These are phyloP conservation scores for Leishmania gerbilli DNA, from an alignment of 208 protist genomes.

Conservation along the genomic window DNA sequence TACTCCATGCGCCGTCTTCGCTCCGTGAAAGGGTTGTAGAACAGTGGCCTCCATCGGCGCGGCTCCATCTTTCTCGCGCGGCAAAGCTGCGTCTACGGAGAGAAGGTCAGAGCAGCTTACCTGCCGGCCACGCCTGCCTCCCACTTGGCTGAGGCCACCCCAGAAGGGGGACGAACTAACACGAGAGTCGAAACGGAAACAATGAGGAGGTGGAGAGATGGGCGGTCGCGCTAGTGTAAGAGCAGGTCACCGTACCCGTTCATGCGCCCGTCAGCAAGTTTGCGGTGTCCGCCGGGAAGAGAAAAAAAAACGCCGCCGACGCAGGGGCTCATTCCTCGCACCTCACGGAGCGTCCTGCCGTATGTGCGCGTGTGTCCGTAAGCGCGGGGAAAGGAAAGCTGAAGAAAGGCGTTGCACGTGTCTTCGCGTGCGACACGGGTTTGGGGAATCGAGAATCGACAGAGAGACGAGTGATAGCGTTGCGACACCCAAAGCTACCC, in stretches of 20 bases:
- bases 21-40: conserved; percentile 88
- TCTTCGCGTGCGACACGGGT: neutral
- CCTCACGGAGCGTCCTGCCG: neutral
- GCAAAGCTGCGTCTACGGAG: neutral
- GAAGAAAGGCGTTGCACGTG: neutral
- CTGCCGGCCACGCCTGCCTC: neutral
- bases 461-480: neutral
- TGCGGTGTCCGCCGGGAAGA: neutral
- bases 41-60: conserved; percentile 74
- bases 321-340: neutral
- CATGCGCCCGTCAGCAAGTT: neutral
- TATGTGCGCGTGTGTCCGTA: neutral
- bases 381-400: neutral
- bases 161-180: neutral
- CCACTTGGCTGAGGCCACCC: neutral
- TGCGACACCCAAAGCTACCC: neutral
- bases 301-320: neutral
- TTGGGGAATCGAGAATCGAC: neutral
- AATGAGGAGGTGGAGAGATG: too few species aligned
- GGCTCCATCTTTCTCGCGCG: conserved; percentile 63
- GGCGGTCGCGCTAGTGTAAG: neutral
- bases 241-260: neutral
- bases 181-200: neutral
- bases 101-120: neutral
- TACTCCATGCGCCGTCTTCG: conserved; percentile 40